Conservation (phyloP, 1,284 basidiomycete species). For the Cryptococcus maquisensis region DNA sequence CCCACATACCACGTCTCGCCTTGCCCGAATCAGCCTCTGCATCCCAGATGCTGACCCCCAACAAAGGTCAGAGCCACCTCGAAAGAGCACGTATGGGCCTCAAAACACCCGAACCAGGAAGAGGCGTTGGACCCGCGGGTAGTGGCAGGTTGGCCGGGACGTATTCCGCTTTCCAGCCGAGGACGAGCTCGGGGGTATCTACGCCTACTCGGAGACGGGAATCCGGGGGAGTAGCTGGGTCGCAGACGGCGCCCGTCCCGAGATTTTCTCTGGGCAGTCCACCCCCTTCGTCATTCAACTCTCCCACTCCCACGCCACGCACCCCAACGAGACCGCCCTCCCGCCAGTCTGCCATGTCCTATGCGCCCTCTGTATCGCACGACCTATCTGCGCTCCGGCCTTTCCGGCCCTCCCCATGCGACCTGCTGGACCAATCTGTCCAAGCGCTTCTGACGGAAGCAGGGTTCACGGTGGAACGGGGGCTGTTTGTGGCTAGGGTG, state of each 20-base stretch:
- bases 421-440: conserved; percentile 40
- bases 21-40: too few relatives aligned
- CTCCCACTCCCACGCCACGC: conserved; percentile 24
- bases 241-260: conserved; percentile 2
- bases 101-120: conserved; percentile 14
- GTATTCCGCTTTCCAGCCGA: conserved; percentile 13
- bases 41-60: neutral
- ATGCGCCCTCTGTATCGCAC: conserved; percentile 1
- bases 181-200: conserved; percentile 2
- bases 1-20: too few relatives aligned
- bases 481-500: conserved; percentile 30
- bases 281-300: conserved; percentile 36
- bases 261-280: conserved; percentile 10
- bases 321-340: conserved; percentile 23
- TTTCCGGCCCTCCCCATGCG: conserved; percentile 40
- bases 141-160: conserved; percentile 4
- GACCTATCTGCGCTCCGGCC: conserved; percentile 13
- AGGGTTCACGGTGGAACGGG: conserved; percentile 12
- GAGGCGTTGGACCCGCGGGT: neutral
- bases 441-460: conserved; percentile 21
- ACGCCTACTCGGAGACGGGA: conserved; percentile 3
- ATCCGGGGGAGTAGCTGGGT: conserved; percentile 1
- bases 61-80: conserved; percentile 8
- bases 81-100: conserved; percentile 11
- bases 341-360: conserved; percentile 23